These are phyloP conservation scores for Blastomyces gilchristii DNA, from an alignment of 2,329 filamentous ascomycete species.

Conservation along the genomic window DNA sequence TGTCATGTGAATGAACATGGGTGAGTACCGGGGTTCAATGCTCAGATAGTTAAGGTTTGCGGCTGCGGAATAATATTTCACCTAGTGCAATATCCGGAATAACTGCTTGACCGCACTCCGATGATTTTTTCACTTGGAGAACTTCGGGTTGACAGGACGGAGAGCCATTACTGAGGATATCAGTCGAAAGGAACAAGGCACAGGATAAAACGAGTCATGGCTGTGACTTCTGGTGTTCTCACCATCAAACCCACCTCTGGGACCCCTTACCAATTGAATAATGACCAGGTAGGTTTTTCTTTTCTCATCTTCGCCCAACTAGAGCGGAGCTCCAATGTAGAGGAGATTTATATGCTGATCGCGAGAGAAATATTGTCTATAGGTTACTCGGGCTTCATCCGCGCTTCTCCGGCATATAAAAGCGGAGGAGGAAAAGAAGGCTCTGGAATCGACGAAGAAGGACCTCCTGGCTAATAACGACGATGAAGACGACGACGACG, in stretches of 20 bases:
- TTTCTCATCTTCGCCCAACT: not conserved
- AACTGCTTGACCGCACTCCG: constrained; percentile 30
- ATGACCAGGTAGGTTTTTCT: constrained; percentile 31
- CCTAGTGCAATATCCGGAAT: constrained; percentile 12
- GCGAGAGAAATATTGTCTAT: constrained; percentile 14
- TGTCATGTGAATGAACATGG: too few species aligned
- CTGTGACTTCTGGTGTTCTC: constrained; percentile 29
- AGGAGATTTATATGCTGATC: not conserved
- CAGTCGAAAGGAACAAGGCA: constrained; percentile 14
- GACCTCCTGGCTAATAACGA: constrained; percentile 43
- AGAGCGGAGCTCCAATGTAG: not conserved
- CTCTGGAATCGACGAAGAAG: constrained; percentile 42
- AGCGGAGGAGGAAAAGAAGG: constrained; percentile 39
- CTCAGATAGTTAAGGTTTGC: not conserved
- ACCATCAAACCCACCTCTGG: constrained; percentile 34
- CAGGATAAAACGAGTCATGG: constrained; percentile 22
- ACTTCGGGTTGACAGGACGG: not conserved
- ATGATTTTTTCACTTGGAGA: constrained; percentile 26
- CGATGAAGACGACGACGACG: constrained; percentile 37
- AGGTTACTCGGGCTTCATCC: constrained; percentile 50
- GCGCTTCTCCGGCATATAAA: constrained; percentile 51
- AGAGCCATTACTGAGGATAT: not conserved
- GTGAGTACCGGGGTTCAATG: too few species aligned
- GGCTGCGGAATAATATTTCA: not conserved
- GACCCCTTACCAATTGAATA: constrained; percentile 40